Conservation (phyloP, 2,329 filamentous ascomycete species). For the Mariannaea elegans region DNA sequence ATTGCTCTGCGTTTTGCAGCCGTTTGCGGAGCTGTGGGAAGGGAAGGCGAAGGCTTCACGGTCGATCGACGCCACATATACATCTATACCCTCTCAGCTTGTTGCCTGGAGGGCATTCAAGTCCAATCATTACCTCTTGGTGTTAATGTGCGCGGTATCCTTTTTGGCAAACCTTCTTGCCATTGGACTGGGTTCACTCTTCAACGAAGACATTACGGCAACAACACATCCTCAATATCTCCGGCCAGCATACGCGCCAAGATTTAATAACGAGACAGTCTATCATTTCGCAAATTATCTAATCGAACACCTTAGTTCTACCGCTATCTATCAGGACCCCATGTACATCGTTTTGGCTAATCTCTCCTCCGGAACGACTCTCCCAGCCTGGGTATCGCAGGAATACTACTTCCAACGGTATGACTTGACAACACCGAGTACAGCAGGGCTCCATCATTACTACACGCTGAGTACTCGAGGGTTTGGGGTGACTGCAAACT, state of each 20-base stretch:
- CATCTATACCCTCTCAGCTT: conserved; percentile 64
- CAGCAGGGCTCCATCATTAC: neutral
- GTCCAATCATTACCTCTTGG: conserved; percentile 56
- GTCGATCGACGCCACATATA: conserved; percentile 58
- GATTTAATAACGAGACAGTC: conserved; percentile 36
- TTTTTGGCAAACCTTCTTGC: conserved; percentile 63
- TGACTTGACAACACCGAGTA: neutral
- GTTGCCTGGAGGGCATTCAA: conserved; percentile 55
- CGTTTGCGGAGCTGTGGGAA: conserved; percentile 58
- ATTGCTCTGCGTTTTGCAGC: conserved; percentile 61
- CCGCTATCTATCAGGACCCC: conserved; percentile 33
- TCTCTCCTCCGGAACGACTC: conserved; percentile 48
- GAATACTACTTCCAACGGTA: conserved; percentile 59
- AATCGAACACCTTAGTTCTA: neutral
- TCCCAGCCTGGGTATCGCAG: conserved; percentile 60
- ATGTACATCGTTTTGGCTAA: conserved; percentile 56
- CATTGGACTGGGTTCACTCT: conserved; percentile 59
- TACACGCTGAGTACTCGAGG: conserved; percentile 39
- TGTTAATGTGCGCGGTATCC: conserved; percentile 55
- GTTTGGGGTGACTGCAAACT: conserved; percentile 38
- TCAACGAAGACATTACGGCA: conserved; percentile 48
- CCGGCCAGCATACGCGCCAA: conserved; percentile 14
- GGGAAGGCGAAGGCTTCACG: conserved; percentile 46
- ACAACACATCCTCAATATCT: conserved; percentile 22
- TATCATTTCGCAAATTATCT: neutral